These are phyloP conservation scores for Fusarium sp. DNA, from an alignment of 2,329 filamentous ascomycete species.

Conservation along the genomic window DNA sequence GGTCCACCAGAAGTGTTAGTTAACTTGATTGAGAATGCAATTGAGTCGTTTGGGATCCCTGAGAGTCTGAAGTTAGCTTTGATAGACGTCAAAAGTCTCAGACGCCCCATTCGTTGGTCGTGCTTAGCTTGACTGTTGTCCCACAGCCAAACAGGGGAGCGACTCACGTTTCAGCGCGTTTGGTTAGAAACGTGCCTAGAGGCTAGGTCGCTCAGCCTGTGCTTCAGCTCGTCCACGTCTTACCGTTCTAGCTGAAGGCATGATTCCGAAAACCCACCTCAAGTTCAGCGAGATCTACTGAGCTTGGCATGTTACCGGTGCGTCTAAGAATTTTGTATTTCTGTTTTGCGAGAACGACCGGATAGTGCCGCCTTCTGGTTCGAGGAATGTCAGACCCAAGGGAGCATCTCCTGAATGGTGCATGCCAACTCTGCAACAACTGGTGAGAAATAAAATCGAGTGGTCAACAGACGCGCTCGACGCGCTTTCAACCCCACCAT, in stretches of 20 bases:
- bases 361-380: not conserved
- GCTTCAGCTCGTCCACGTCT: slow-evolving; percentile 29
- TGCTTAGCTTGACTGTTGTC: slow-evolving; percentile 25
- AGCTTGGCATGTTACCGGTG: slow-evolving; percentile 39
- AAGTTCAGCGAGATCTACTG: slow-evolving; percentile 35
- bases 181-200: slow-evolving; percentile 33
- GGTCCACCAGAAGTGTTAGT: slow-evolving; percentile 22
- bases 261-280: slow-evolving; percentile 42
- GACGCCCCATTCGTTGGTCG: slow-evolving; percentile 22
- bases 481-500: slow-evolving; percentile 41
- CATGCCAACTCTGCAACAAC: slow-evolving; percentile 41
- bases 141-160: slow-evolving; percentile 46
- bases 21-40: slow-evolving; percentile 38
- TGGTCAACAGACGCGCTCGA: slow-evolving; percentile 45
- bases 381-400: slow-evolving; percentile 21
- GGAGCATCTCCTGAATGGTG: slow-evolving; percentile 41
- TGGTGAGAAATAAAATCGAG: slow-evolving; percentile 30
- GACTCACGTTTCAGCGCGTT: slow-evolving; percentile 51
- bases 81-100: slow-evolving; percentile 41
- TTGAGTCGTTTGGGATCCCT: slow-evolving; percentile 28
- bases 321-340: slow-evolving; percentile 15
- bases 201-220: slow-evolving; percentile 24
- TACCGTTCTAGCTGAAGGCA: slow-evolving; percentile 42
- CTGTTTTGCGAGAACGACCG: slow-evolving; percentile 1
- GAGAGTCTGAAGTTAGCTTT: slow-evolving; percentile 11